These are phyloP conservation scores for Ustilago cynodontis DNA, from an alignment of 1,284 basidiomycete species.

Conservation along the genomic window DNA sequence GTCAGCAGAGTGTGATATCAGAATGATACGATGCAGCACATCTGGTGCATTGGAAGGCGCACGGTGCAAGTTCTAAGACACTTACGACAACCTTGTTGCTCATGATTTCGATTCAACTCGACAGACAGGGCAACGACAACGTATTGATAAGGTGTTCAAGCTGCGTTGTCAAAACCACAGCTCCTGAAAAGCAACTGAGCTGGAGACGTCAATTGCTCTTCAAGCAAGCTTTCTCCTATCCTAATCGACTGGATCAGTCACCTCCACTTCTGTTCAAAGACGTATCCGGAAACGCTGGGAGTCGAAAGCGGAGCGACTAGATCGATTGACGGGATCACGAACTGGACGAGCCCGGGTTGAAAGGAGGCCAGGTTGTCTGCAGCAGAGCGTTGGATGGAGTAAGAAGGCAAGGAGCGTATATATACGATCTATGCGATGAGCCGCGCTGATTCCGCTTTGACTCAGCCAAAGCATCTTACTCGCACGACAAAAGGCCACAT, in stretches of 20 bases:
- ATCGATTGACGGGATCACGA: constrained; percentile 10
- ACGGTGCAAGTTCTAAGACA: constrained; percentile 7
- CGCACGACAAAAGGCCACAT: constrained; percentile 23
- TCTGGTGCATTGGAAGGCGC: neutral
- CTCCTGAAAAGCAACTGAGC: neutral
- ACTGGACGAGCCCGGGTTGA: constrained; percentile 26
- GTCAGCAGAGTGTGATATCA: neutral
- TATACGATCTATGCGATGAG: constrained; percentile 42
- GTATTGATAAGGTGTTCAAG: neutral
- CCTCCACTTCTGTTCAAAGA: neutral
- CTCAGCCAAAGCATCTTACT: constrained; percentile 19
- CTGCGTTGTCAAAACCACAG: neutral
- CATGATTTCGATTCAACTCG: constrained; percentile 30
- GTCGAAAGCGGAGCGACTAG: neutral
- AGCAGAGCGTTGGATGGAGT: constrained; percentile 10
- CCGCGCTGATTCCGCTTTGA: constrained; percentile 15
- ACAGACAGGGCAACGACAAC: neutral
- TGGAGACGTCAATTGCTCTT: neutral
- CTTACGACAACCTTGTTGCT: constrained; percentile 60
- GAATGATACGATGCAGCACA: neutral
- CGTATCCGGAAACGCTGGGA: neutral
- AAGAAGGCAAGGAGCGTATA: constrained; percentile 24
- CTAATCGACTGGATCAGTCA: neutral
- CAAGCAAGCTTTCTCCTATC: neutral
- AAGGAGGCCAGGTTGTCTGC: constrained; percentile 21